Conservation (phyloP, 495 filamentous ascomycete species). For the Xylaria acuta region DNA sequence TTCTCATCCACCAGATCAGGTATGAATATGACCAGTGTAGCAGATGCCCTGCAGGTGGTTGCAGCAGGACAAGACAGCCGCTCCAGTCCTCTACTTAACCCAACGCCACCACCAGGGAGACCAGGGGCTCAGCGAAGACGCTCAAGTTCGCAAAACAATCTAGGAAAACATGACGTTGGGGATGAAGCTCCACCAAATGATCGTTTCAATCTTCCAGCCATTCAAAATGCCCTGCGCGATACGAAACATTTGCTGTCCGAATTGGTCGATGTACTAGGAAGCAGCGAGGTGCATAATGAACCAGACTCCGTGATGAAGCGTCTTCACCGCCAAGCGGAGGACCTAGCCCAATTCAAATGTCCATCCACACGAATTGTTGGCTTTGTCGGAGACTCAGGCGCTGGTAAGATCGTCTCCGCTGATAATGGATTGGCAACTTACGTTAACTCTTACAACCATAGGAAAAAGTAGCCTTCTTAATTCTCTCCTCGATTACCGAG, state of each 20-base stretch:
- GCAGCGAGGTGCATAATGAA: constrained; percentile 39
- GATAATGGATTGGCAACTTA: background rate
- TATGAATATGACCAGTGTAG: background rate
- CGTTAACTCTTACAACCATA: constrained; percentile 1
- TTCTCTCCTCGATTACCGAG: constrained; percentile 43
- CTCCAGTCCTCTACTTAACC: background rate
- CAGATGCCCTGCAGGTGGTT: background rate
- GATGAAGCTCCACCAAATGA: constrained; percentile 46
- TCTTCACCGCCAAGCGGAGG: constrained; percentile 37
- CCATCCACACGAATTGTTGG: constrained; percentile 46
- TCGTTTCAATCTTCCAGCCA: constrained; percentile 39
- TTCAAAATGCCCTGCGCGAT: constrained; percentile 42
- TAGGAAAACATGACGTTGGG: constrained; percentile 32
- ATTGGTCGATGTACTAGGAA: constrained; percentile 40
- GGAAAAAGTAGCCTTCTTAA: constrained; percentile 52
- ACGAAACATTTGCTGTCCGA: constrained; percentile 36
- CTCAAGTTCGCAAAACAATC: background rate
- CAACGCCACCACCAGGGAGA: background rate
- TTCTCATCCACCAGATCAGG: background rate
- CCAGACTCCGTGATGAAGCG: constrained; percentile 43
- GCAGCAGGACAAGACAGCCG: background rate
- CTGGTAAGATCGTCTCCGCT: constrained; percentile 31
- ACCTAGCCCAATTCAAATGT: constrained; percentile 42
- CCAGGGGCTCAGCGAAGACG: background rate
- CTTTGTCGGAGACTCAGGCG: constrained; percentile 50